phyloP scores from a whole-genome alignment of 2,329 filamentous ascomycete genomes.

The Apiospora rasikravindrae region DNA sequence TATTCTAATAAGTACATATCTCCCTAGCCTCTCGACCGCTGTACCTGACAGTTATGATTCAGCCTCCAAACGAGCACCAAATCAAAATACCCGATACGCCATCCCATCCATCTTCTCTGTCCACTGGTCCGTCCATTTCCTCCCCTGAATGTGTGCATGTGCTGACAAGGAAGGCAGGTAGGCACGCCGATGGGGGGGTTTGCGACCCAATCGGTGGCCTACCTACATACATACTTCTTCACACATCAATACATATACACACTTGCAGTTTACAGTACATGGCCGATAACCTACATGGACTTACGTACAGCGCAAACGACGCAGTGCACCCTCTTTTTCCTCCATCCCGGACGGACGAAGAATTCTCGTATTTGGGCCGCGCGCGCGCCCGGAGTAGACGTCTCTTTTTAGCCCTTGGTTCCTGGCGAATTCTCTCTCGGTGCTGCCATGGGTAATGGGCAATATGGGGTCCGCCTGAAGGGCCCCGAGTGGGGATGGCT shows the following conservation, averaged over 20 bases:
- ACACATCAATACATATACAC: not conserved
- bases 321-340: conserved; percentile 24
- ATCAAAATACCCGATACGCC: conserved; percentile 12
- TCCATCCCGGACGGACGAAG: not conserved
- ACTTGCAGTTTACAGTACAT: not conserved
- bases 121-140: not conserved
- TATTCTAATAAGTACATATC: too few species aligned
- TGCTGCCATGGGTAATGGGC: not conserved
- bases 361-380: conserved; percentile 19
- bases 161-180: not conserved
- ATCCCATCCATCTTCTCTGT: not conserved
- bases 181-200: not conserved
- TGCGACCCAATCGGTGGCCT: conserved; percentile 7
- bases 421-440: not conserved
- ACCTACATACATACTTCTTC: conserved; percentile 1
- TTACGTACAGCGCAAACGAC: not conserved
- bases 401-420: not conserved
- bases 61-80: conserved; percentile 15
- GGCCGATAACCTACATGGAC: not conserved
- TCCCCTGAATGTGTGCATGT: not conserved
- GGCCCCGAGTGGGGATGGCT: not conserved
- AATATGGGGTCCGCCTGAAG: conserved; percentile 9
- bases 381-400: conserved; percentile 6
- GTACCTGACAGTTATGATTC: conserved; percentile 12
- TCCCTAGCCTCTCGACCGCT: not conserved